Conservation (phyloP, 2,329 filamentous ascomycete species). For the Aureobasidium sp. region DNA sequence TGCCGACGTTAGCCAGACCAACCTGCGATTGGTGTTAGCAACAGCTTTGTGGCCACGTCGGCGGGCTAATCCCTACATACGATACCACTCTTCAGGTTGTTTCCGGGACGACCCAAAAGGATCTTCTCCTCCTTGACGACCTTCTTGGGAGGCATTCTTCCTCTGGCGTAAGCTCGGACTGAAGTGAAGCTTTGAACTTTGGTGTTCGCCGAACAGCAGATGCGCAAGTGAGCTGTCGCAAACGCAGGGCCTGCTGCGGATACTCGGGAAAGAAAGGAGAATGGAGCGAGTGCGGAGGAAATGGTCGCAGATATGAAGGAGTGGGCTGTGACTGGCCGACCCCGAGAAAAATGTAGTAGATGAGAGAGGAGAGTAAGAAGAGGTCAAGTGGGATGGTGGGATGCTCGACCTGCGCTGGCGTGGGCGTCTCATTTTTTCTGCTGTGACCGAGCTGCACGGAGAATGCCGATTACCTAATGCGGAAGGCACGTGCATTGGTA, state of each 20-base stretch:
- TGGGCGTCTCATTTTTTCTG: slow-evolving; percentile 8
- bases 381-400: slow-evolving; percentile 5
- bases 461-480: slow-evolving; percentile 1
- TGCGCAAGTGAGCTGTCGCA: slow-evolving; percentile 16
- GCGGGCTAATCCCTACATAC: slow-evolving; percentile 52
- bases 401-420: background rate
- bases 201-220: slow-evolving; percentile 17
- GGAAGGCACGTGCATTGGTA: slow-evolving; percentile 1
- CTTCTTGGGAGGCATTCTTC: slow-evolving; percentile 96
- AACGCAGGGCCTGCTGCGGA: slow-evolving; percentile 32
- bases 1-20: slow-evolving; percentile 97
- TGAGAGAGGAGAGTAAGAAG: background rate
- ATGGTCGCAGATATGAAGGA: slow-evolving; percentile 21
- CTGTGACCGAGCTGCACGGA: background rate
- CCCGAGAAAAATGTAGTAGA: slow-evolving; percentile 2
- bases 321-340: slow-evolving; percentile 27
- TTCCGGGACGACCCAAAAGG: slow-evolving; percentile 88
- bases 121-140: slow-evolving; percentile 87
- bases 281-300: slow-evolving; percentile 23
- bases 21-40: slow-evolving; percentile 52
- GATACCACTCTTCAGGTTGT: slow-evolving; percentile 98
- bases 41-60: background rate
- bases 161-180: slow-evolving; percentile 48
- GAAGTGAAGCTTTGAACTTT: slow-evolving; percentile 13
- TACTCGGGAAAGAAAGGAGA: slow-evolving; percentile 19